Evolutionary conservation across 257 asterid species (phyloP).

Genomic region (Solanum chiquidenum): DNA sequence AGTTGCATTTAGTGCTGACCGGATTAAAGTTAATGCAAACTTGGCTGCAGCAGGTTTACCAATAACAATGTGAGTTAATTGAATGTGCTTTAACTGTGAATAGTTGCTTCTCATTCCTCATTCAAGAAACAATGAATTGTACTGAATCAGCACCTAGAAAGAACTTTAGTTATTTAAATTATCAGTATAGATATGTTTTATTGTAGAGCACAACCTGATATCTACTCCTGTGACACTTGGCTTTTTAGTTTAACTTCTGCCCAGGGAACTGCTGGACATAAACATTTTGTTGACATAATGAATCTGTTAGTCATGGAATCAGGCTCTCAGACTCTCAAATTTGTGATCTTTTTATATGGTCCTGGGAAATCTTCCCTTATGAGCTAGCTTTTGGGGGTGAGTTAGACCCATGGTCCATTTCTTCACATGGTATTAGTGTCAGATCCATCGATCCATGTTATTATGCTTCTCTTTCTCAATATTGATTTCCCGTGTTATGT

Average conservation of each 20-base stretch:
- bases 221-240: background rate
- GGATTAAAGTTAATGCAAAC: slow-evolving; percentile 87
- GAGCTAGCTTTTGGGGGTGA: background rate
- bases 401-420: background rate
- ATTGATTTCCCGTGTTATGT: background rate
- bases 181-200: background rate
- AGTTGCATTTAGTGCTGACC: slow-evolving; percentile 98
- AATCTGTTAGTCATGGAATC: background rate
- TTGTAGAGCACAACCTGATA: background rate
- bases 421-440: background rate
- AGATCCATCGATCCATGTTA: background rate
- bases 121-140: background rate
- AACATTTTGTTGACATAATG: background rate
- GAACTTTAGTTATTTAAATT: background rate
- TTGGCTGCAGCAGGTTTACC: slow-evolving; percentile 93
- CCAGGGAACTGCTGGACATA: background rate
- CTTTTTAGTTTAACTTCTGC: background rate
- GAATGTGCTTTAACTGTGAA: background rate
- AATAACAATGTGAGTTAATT: slow-evolving; percentile 57
- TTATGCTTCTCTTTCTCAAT: background rate
- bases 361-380: background rate
- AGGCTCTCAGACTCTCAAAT: background rate
- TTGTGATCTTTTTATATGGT: background rate
- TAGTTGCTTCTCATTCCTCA: background rate
- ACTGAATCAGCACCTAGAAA: background rate